phyloP scores from a whole-genome alignment of 495 filamentous ascomycete genomes.

The Penicillium antarcticum region DNA sequence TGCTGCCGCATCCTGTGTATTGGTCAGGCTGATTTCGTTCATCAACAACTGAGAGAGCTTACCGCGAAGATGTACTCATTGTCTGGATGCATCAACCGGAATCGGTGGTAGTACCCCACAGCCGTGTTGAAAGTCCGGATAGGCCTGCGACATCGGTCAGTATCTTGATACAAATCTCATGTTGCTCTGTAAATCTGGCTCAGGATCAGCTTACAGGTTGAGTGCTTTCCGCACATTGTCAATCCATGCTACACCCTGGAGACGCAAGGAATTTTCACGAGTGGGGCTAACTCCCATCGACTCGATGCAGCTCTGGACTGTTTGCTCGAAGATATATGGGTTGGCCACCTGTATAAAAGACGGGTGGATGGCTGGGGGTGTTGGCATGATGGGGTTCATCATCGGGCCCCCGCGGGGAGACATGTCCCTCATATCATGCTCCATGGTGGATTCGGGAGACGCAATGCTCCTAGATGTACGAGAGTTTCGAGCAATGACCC shows the following conservation, averaged over 20 bases:
- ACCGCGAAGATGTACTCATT: slow-evolving; percentile 62
- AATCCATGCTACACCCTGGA: slow-evolving; percentile 79
- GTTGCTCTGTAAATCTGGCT: slow-evolving; percentile 1
- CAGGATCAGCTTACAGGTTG: slow-evolving; percentile 54
- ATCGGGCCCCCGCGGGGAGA: slow-evolving; percentile 6
- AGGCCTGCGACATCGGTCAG: slow-evolving; percentile 46
- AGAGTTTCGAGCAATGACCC: neutral
- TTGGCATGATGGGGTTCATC: slow-evolving; percentile 15
- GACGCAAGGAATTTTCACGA: slow-evolving; percentile 64
- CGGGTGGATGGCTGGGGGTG: slow-evolving; percentile 57
- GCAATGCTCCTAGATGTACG: neutral
- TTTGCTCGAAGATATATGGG: slow-evolving; percentile 63
- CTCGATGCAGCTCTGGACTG: slow-evolving; percentile 55
- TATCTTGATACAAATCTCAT: neutral
- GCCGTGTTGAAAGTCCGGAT: slow-evolving; percentile 83
- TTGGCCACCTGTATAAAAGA: slow-evolving; percentile 70
- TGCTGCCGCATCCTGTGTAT: slow-evolving; percentile 69
- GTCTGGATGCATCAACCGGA: slow-evolving; percentile 74
- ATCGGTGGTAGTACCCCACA: slow-evolving; percentile 82
- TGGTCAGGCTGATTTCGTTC: slow-evolving; percentile 10
- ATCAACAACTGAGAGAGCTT: slow-evolving; percentile 1
- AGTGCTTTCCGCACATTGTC: slow-evolving; percentile 70
- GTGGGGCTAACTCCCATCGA: slow-evolving; percentile 52
- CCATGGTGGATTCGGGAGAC: slow-evolving; percentile 13
- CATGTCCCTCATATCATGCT: slow-evolving; percentile 19